Base-by-base conservation (phyloP, 2,329 filamentous ascomycete species). In the Phyllosticta capitalensis region DNA sequence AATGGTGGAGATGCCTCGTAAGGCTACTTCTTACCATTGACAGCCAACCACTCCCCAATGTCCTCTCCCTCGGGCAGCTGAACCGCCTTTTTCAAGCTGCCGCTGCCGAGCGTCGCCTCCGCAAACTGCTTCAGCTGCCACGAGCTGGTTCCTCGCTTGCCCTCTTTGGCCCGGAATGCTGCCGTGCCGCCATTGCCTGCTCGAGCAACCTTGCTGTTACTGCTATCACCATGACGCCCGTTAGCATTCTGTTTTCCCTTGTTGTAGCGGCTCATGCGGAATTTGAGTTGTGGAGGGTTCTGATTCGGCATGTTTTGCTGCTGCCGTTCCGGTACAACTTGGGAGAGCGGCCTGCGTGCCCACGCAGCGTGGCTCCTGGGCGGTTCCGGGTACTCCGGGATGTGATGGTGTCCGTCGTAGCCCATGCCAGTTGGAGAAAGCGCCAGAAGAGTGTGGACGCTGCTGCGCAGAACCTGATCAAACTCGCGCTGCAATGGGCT, bases 51-150 rank as follows among this genome's bases (percentile, higher is more conserved):
- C 76, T 99, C 94, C 72, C 96, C 95, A 76, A 95, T 83, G 71
- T 99, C 94, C 72, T 99, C 94, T 61, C 95, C 94, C 71, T 99
- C 95, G 14, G 95, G 94, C 63, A 99, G 80, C 79, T 92, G 95
- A 65, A 99, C 94, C 26, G 95, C 91, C 78, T 99, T 97, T 68
- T 91, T 85, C 76, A 99, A 77, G 75, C 92, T 96, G 54, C 94
- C 94, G 67, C 90, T 95, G 38, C 94, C 94, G 45, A 99, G 81
- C 10, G 94, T 99, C 52, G 95, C 94, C 75, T 99, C 95, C 56
- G 94, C 94, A 81, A 97, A 99, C 74, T 99, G 94, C 74, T 94
- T 88, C 66, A 99, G 81, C 76, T 97, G 94, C 79, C 95, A 95
- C 73, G 83, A 95, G 67, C 85, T 89, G 58, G 90, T 95, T 61